These are phyloP conservation scores for Solanum lycopersicoides DNA, from an alignment of 257 asterid genomes.

Conservation along the genomic window DNA sequence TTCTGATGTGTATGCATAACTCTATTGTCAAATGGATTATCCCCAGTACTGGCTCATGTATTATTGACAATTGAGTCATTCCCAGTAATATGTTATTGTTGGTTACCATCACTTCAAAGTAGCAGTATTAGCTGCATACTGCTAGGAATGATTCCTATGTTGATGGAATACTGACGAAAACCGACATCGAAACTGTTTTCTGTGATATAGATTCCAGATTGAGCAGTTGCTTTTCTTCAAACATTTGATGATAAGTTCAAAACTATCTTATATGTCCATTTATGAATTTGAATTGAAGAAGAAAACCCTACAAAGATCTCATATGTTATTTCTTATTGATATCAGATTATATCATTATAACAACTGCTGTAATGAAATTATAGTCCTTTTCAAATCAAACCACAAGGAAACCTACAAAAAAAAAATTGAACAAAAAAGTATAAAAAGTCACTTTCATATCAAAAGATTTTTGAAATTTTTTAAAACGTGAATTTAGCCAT, in stretches of 20 bases:
- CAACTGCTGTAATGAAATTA: neutral
- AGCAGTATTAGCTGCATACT: no score
- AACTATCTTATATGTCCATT: neutral
- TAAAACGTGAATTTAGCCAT: neutral
- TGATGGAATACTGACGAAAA: neutral
- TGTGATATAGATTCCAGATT: neutral
- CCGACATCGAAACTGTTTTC: neutral
- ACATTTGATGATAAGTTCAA: neutral
- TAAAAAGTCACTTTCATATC: neutral
- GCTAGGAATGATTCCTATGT: no score
- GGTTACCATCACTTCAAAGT: no score
- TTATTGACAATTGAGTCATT: neutral
- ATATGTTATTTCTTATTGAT: neutral
- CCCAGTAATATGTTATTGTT: neutral
- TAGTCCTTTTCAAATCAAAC: neutral
- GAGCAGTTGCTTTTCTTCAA: neutral
- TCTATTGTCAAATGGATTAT: neutral
- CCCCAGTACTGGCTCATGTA: neutral
- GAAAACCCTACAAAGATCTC: neutral
- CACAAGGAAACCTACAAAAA: neutral
- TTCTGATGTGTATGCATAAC: neutral
- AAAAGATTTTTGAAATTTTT: neutral
- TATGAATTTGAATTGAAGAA: neutral
- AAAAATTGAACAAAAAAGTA: neutral
- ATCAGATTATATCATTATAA: neutral